Evolutionary conservation across 2,329 filamentous ascomycete species (phyloP), one percentile per base, ranked within the genome.

Genomic region (Onygena corvina): DNA sequence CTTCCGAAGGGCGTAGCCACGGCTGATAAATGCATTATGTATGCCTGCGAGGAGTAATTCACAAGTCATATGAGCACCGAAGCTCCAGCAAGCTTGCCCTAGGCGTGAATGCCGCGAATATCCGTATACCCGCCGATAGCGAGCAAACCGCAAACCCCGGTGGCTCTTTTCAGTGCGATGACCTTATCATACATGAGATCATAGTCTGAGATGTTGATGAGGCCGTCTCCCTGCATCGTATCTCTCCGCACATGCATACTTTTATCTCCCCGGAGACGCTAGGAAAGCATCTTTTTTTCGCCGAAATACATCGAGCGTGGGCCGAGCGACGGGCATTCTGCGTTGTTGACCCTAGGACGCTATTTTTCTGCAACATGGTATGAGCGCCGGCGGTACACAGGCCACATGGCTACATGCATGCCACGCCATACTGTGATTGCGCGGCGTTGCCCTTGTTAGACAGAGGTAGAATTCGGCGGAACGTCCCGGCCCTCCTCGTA

Each of bases 211-310:
- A 42, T 42, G 20, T n/a, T 14, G 27, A 14, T 14, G 36, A 40
- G 36, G 36, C 21, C 5, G 36, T 42, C 18, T 25, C 14, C 21
- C 27, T 23, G 36, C 27, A 42, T 42, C 36, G 4, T n/a, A 27
- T 27, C 36, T 42, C 36, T 42, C 35, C 18, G 35, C 35, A 40
- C 8, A 40, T 40, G 35, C 14, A n/a, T n/a, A n/a, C 14, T 16
- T 25, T 40, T 27, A 14, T 42, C 36, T 42, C 36, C 36, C 21
- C 36, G 36, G 36, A 11, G 20, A 4, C 36, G 23, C 36, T 42
- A 42, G 36, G 36, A 8, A 42, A 42, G 36, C 36, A 42, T 42
- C 36, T n/a, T n/a, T 42, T 25, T 42, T 42, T n/a, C 21, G 20
- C 36, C 36, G 18, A 23, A 6, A 40, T 23, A 29, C 27, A 29